phyloP scores from a whole-genome alignment of 345 rosid species.

The Salix brachista region DNA sequence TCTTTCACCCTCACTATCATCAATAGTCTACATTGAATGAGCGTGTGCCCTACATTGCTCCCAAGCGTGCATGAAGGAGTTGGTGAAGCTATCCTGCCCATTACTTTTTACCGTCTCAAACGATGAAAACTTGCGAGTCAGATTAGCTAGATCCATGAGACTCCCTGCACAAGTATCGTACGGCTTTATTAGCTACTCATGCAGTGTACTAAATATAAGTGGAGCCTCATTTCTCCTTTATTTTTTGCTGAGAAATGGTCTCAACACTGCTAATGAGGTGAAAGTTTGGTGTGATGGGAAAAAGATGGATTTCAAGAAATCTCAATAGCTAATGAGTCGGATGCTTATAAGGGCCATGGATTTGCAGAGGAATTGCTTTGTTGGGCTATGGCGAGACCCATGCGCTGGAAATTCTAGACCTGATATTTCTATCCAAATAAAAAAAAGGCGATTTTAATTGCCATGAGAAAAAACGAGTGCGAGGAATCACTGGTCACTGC shows the following conservation, averaged over 20 bases:
- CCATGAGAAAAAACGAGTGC: too few species aligned
- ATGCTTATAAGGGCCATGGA: not conserved
- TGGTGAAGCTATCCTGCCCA: not conserved
- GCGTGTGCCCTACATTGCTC: slow-evolving; percentile 68
- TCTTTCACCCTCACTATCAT: not conserved
- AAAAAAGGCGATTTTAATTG: too few species aligned
- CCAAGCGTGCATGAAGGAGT: slow-evolving; percentile 44
- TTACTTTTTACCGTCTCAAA: not conserved
- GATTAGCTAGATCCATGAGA: not conserved
- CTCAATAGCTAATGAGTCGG: not conserved
- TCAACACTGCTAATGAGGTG: not conserved
- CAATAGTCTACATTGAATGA: slow-evolving; percentile 8
- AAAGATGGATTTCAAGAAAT: not conserved
- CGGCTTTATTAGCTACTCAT: not conserved
- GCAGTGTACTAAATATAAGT: too few species aligned
- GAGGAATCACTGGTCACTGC: too few species aligned
- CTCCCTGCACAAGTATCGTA: not conserved
- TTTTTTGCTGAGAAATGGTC: not conserved
- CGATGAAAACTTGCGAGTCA: not conserved
- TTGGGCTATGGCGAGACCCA: not conserved
- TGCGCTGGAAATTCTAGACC: not conserved
- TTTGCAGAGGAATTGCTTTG: not conserved
- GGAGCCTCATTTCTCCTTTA: not conserved
- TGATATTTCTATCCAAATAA: too few species aligned
- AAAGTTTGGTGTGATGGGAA: not conserved